Evolutionary conservation across 1,139 yeast species (phyloP).

Genomic region (Kodamaea sp.): DNA sequence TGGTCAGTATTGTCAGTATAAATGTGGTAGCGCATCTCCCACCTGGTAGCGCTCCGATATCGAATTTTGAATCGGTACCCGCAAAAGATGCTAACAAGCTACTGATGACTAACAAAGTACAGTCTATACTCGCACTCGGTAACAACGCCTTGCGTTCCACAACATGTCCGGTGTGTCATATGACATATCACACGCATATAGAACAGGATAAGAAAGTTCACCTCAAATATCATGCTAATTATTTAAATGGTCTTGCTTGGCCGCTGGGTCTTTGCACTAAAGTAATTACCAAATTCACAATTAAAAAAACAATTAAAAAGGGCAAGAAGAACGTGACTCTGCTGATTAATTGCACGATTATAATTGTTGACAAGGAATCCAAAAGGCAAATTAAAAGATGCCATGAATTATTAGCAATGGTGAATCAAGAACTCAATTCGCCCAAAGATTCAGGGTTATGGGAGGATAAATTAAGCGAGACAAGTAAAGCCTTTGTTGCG

Average conservation of each 20-base stretch:
- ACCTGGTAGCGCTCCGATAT: no score
- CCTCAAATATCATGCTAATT: slow-evolving; percentile 43
- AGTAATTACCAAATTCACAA: slow-evolving; percentile 29
- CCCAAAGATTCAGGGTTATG: slow-evolving; percentile 50
- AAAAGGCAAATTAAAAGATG: slow-evolving; percentile 20
- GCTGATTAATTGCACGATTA: slow-evolving; percentile 8
- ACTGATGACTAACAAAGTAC: slow-evolving; percentile 8
- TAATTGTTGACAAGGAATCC: slow-evolving; percentile 13
- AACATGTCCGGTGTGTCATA: slow-evolving; percentile 55
- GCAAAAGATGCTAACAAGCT: no score
- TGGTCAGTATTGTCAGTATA: no score
- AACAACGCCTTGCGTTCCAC: slow-evolving; percentile 11
- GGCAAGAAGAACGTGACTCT: slow-evolving; percentile 4
- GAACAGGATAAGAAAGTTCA: slow-evolving; percentile 48
- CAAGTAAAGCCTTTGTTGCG: slow-evolving; percentile 47
- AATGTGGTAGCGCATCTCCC: no score
- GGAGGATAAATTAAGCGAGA: slow-evolving; percentile 23
- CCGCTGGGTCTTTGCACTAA: slow-evolving; percentile 15
- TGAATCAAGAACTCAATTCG: slow-evolving; percentile 59
- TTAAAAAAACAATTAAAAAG: slow-evolving; percentile 6
- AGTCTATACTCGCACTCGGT: slow-evolving; percentile 11
- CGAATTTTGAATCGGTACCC: no score
- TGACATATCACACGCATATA: slow-evolving; percentile 51
- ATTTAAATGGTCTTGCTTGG: slow-evolving; percentile 49
- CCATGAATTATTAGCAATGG: slow-evolving; percentile 39